Percentiles rank a stretch among this genome's conserved stretches.
Evolutionary conservation across 2,329 filamentous ascomycete genomes (phyloP).

Genomic region (Dryadomyces quercivorus): DNA sequence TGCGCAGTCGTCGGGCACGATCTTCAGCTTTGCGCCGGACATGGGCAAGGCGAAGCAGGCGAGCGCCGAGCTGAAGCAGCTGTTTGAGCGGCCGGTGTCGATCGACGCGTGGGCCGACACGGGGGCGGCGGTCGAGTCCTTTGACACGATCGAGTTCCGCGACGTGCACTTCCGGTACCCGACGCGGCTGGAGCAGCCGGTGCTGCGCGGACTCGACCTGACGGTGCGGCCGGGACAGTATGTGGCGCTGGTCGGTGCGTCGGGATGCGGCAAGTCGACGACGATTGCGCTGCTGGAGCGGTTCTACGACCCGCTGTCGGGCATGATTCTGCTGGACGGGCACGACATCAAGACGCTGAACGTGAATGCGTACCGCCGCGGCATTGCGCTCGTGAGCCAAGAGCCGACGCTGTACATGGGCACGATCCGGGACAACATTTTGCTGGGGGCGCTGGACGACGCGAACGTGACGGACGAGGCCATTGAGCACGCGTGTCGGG

Average conservation of each 20-base stretch:
- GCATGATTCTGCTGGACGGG: conserved; percentile 71
- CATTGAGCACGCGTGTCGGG: conserved; percentile 68
- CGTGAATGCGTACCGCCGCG: conserved; percentile 72
- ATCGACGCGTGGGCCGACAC: conserved; percentile 73
- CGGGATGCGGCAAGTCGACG: conserved; percentile 87
- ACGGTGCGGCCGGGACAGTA: conserved; percentile 67
- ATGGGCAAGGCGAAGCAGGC: conserved; percentile 89
- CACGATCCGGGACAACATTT: conserved; percentile 79
- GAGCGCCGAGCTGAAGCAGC: conserved; percentile 63
- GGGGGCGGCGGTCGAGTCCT: conserved; percentile 47
- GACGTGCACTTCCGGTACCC: conserved; percentile 93
- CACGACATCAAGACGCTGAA: conserved; percentile 72
- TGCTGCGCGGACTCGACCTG: conserved; percentile 73
- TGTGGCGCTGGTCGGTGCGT: conserved; percentile 83
- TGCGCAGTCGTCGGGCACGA: conserved; percentile 78
- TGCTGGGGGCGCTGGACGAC: conserved; percentile 59
- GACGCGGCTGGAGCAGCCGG: conserved; percentile 80
- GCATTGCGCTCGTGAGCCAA: conserved; percentile 81
- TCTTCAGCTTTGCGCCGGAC: conserved; percentile 82
- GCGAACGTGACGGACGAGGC: conserved; percentile 54
- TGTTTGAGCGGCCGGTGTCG: conserved; percentile 70
- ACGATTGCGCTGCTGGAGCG: conserved; percentile 86
- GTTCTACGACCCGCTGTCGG: conserved; percentile 82
- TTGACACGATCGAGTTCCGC: conserved; percentile 75
- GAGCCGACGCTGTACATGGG: conserved; percentile 94